Base-by-base conservation (phyloP, 176 grass and related monocot species). In the maize (Zea mays) region DNA sequence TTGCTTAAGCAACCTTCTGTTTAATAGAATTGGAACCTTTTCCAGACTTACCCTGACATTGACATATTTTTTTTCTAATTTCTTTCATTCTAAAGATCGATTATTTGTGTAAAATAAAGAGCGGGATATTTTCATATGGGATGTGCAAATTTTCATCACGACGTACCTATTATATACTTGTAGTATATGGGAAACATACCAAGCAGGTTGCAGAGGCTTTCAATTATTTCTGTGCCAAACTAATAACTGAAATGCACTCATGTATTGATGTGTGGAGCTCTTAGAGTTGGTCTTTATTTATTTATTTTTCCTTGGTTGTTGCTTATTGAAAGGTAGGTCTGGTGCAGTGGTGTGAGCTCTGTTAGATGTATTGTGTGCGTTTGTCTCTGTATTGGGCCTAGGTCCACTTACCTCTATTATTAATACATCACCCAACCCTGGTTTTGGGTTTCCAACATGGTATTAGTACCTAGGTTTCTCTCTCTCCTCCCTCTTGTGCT, bases 21-120 rank as follows among this genome's bases (percentile, higher is more conserved):
- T 44, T 44, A 44, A 44, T 44, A 44, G 43, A 44, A 9, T 44
- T 44, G 43, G 5, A 44, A 1, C 8, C 14, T 17, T 46, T 73
- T 58, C 61, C 5, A 59, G 27, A 41, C 33, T 73, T 85, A 42
- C 7, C 57, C 56, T 58, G 36, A 36, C 10, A 56, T 33, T 41
- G 5, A 14, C 7, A 40, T 17, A 46, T 16, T 73, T 17, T 56
- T 27, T 47, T 72, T 2, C 10, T n/a, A 62, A 46, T 84, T 65
- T 27, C 16, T 4, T 58, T 7, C 3, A 73, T 73, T 55, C 7
- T 58, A 56, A 56, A 66, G n/a, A 9, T 36, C 10, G 7, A 74
- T 74, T 21, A 46, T 57, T 75, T 58, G n/a, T 72, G 15, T 72
- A 51, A 63, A 45, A 68, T 64, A 62, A 20, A 39, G 1, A 51